Percentiles rank a stretch among this genome's conserved stretches.
Conservation (phyloP, 2,329 filamentous ascomycete species). For the Stagonosporopsis cucurbitacearum region DNA sequence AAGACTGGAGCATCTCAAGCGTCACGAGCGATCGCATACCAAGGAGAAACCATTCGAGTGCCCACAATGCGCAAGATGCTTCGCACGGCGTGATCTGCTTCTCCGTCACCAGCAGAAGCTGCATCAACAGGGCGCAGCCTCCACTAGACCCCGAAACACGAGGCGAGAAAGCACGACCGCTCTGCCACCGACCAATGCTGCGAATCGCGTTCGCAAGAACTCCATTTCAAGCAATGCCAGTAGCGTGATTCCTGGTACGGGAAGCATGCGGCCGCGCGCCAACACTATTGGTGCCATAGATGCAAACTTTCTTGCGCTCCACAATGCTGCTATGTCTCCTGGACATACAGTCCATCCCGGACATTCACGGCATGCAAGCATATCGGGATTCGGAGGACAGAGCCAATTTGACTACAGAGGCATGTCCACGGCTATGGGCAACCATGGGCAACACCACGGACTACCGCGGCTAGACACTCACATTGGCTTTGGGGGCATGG, state of each 20-base stretch:
- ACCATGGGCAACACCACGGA: slow-evolving; percentile 70
- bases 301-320: slow-evolving; percentile 69
- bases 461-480: slow-evolving; percentile 86
- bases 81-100: slow-evolving; percentile 89
- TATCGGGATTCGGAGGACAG: slow-evolving; percentile 66
- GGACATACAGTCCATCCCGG: slow-evolving; percentile 58
- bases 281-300: slow-evolving; percentile 97
- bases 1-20: slow-evolving; percentile 92
- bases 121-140: slow-evolving; percentile 89
- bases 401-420: slow-evolving; percentile 71
- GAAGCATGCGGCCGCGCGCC: slow-evolving; percentile 81
- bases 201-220: slow-evolving; percentile 86
- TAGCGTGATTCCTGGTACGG: slow-evolving; percentile 56
- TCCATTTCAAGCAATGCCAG: slow-evolving; percentile 73
- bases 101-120: slow-evolving; percentile 98
- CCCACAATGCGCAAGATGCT: slow-evolving; percentile 91
- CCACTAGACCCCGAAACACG: slow-evolving; percentile 79
- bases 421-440: slow-evolving; percentile 72
- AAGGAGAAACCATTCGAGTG: slow-evolving; percentile 99
- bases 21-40: slow-evolving; percentile 96
- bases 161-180: slow-evolving; percentile 87
- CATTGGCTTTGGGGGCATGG: slow-evolving; percentile 71
- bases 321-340: slow-evolving; percentile 59
- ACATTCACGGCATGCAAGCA: slow-evolving; percentile 75
- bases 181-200: slow-evolving; percentile 67